These are phyloP conservation scores for Tetracladium maxilliforme DNA, from an alignment of 2,329 filamentous ascomycete species.

Conservation along the genomic window DNA sequence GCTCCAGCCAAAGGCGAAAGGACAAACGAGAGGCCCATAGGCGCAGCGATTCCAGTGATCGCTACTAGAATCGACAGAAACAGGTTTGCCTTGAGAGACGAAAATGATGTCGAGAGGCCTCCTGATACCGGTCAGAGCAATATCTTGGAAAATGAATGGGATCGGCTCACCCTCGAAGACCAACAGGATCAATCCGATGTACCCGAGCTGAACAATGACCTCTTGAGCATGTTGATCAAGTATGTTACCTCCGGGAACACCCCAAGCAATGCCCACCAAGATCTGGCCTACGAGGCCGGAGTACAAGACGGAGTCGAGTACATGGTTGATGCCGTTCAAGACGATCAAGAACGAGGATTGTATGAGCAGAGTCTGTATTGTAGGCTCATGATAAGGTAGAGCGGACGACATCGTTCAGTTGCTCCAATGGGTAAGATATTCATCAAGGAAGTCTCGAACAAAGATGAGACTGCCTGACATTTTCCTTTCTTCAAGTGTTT, in stretches of 20 bases:
- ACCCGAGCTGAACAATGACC: conserved; percentile 50
- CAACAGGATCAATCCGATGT: conserved; percentile 56
- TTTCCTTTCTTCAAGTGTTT: no score
- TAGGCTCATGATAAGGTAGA: conserved; percentile 45
- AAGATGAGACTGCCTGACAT: no score
- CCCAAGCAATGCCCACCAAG: conserved; percentile 55
- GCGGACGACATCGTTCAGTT: neutral
- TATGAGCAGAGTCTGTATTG: conserved; percentile 41
- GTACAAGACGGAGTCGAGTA: conserved; percentile 45
- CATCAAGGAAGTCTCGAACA: no score
- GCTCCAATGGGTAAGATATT: no score
- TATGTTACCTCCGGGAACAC: conserved; percentile 48
- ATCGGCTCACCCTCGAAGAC: conserved; percentile 55
- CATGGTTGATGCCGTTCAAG: conserved; percentile 41
- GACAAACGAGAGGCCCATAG: conserved; percentile 52
- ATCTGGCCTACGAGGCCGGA: conserved; percentile 63
- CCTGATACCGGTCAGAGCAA: conserved; percentile 2
- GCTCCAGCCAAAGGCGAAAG: conserved; percentile 8
- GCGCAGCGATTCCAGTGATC: conserved; percentile 45
- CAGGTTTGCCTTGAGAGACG: conserved; percentile 42
- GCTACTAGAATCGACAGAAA: conserved; percentile 47
- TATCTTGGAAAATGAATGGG: no score
- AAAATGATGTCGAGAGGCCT: conserved; percentile 33
- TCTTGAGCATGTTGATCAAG: conserved; percentile 35
- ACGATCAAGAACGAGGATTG: conserved; percentile 46